phyloP scores from a whole-genome alignment of 1,284 basidiomycete species.

The Rhodofomes roseus region DNA sequence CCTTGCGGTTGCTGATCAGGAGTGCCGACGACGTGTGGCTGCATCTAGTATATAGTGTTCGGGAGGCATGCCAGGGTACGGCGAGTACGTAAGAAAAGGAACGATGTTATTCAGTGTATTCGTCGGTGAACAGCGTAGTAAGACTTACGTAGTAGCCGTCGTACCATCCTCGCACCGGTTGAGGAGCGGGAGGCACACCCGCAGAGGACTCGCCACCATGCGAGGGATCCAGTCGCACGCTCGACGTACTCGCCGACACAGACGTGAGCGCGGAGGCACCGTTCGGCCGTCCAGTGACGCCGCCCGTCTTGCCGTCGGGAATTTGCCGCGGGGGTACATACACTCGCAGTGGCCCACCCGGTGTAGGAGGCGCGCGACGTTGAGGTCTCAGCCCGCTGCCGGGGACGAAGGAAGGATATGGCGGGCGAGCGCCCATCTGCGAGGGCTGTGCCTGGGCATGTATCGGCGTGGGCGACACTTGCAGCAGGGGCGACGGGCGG shows the following conservation, averaged over 20 bases:
- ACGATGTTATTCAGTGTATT: background rate
- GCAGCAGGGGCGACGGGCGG: slow-evolving; percentile 43
- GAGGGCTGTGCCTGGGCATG: slow-evolving; percentile 32
- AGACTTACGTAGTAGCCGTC: slow-evolving; percentile 35
- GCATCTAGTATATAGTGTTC: slow-evolving; percentile 35
- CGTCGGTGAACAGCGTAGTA: slow-evolving; percentile 5
- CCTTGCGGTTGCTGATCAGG: slow-evolving; percentile 29
- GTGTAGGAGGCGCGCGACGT: slow-evolving; percentile 29
- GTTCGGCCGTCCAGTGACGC: slow-evolving; percentile 51
- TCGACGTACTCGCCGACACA: slow-evolving; percentile 50
- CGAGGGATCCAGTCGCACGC: slow-evolving; percentile 60
- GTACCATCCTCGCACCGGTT: slow-evolving; percentile 36
- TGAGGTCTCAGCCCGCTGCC: slow-evolving; percentile 26
- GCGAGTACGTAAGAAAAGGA: slow-evolving; percentile 18
- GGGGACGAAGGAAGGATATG: slow-evolving; percentile 37
- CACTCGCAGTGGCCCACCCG: slow-evolving; percentile 54
- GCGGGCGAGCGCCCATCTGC: slow-evolving; percentile 38
- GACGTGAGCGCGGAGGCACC: slow-evolving; percentile 39
- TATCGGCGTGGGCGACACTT: slow-evolving; percentile 26
- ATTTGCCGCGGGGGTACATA: slow-evolving; percentile 59
- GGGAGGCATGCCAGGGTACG: slow-evolving; percentile 27
- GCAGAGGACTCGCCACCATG: slow-evolving; percentile 43
- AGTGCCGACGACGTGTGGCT: slow-evolving; percentile 36
- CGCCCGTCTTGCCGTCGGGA: slow-evolving; percentile 55
- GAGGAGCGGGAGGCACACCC: slow-evolving; percentile 37